Conservation (phyloP, 345 rosid genomes). For the Ailanthus altissimus region DNA sequence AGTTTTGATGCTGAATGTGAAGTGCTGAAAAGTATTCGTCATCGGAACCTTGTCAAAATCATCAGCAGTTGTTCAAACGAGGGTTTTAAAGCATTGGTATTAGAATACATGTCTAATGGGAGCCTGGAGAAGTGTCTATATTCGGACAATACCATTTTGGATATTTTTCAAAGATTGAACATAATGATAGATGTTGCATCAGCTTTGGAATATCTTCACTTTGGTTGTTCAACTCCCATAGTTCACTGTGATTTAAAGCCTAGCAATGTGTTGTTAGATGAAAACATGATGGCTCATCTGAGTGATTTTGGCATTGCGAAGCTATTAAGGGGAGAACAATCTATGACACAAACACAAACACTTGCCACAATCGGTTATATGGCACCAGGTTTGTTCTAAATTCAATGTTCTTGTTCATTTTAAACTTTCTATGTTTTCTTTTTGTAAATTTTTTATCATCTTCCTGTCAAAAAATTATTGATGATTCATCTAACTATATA, state of each 20-base stretch:
- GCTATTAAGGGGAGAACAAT: not conserved
- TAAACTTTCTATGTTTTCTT: too few relatives aligned
- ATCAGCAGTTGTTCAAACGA: slow-evolving; percentile 20
- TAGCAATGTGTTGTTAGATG: slow-evolving; percentile 10
- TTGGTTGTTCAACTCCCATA: not conserved
- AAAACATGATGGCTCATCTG: slow-evolving; percentile 15
- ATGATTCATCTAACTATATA: not conserved
- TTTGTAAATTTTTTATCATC: too few relatives aligned
- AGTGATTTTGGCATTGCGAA: slow-evolving; percentile 22
- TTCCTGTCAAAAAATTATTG: not conserved
- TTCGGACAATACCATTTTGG: not conserved
- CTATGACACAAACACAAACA: not conserved
- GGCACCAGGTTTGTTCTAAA: slow-evolving; percentile 22
- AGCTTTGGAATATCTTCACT: slow-evolving; percentile 10
- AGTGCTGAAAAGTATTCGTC: too few relatives aligned
- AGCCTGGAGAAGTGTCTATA: slow-evolving; percentile 22
- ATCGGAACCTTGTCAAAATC: slow-evolving; percentile 28
- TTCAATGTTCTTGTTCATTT: not conserved
- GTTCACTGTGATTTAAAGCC: slow-evolving; percentile 22
- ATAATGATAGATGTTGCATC: slow-evolving; percentile 23
- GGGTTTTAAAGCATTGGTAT: slow-evolving; percentile 18
- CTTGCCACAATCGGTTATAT: slow-evolving; percentile 17
- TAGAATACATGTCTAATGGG: slow-evolving; percentile 31
- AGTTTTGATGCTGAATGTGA: slow-evolving; percentile 28
- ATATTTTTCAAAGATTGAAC: slow-evolving; percentile 8